phyloP scores from a whole-genome alignment of 768 basidiomycete genomes.

The Lentinula detonsa region DNA sequence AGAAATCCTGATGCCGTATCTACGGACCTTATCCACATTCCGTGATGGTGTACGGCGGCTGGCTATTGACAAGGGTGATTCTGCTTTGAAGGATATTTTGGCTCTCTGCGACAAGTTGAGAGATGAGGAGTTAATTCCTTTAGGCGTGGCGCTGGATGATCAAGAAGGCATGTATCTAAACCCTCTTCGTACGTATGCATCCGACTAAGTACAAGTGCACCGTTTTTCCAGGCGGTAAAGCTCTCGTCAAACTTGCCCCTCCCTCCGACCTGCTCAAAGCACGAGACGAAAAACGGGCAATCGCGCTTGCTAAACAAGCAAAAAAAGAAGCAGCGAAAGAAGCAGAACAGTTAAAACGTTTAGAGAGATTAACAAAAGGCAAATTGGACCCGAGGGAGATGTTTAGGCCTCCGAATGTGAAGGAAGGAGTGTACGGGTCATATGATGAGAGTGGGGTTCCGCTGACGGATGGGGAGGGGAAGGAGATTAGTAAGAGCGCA shows the following conservation, averaged over 20 bases:
- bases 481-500: conserved; percentile 77
- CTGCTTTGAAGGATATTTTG: conserved; percentile 73
- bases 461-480: conserved; percentile 76
- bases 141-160: conserved; percentile 95
- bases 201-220: conserved; percentile 5
- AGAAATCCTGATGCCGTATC: conserved; percentile 82
- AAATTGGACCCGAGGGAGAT: conserved; percentile 66
- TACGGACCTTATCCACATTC: conserved; percentile 81
- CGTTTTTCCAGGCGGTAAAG: conserved; percentile 69
- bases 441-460: conserved; percentile 89
- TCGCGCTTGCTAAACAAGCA: conserved; percentile 66
- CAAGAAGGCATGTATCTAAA: conserved; percentile 64
- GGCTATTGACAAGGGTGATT: conserved; percentile 67
- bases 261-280: conserved; percentile 76
- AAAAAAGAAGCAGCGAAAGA: conserved; percentile 71
- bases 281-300: conserved; percentile 83
- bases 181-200: background rate
- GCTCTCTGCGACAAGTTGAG: conserved; percentile 85
- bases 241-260: conserved; percentile 87
- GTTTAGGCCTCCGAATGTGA: conserved; percentile 79
- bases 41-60: conserved; percentile 82
- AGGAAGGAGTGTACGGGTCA: conserved; percentile 65
- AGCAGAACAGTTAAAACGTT: conserved; percentile 59
- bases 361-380: conserved; percentile 83
- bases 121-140: conserved; percentile 84